Conservation (phyloP, 2,329 filamentous ascomycete genomes). For the Grosmannia clavigera region DNA sequence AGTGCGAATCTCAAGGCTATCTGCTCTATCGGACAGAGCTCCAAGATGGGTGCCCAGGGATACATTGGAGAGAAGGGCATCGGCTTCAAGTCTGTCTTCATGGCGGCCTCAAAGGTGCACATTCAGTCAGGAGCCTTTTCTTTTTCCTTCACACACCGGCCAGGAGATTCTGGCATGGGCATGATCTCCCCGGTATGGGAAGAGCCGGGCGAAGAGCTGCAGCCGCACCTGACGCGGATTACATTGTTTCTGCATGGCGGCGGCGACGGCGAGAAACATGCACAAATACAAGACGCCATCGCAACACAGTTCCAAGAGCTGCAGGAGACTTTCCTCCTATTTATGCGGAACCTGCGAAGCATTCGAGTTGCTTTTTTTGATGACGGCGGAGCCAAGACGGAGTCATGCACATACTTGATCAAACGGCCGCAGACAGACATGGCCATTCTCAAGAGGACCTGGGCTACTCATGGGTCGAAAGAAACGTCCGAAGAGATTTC, state of each 20-base stretch:
- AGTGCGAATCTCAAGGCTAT: slow-evolving; percentile 30
- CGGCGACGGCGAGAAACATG: slow-evolving; percentile 9
- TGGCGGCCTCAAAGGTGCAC: slow-evolving; percentile 28
- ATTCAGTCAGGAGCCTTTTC: slow-evolving; percentile 31
- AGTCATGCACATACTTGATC: slow-evolving; percentile 10
- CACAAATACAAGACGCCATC: slow-evolving; percentile 16
- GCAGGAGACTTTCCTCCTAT: slow-evolving; percentile 27
- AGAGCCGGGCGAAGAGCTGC: slow-evolving; percentile 10
- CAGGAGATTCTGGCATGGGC: slow-evolving; percentile 32
- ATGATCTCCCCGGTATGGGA: slow-evolving; percentile 36
- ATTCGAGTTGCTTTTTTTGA: slow-evolving; percentile 21
- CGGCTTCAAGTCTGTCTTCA: slow-evolving; percentile 40
- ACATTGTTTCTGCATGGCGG: slow-evolving; percentile 21
- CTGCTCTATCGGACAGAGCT: slow-evolving; percentile 31
- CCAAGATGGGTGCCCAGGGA: slow-evolving; percentile 25
- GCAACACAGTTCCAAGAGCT: slow-evolving; percentile 24
- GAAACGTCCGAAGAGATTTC: not conserved
- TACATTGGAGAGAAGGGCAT: slow-evolving; percentile 40
- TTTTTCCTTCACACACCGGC: slow-evolving; percentile 29
- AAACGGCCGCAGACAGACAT: not conserved
- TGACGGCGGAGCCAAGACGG: slow-evolving; percentile 1
- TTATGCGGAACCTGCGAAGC: slow-evolving; percentile 25
- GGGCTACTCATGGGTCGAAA: not conserved
- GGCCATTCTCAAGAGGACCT: not conserved
- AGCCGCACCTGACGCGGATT: not conserved